Evolutionary conservation across 805 yeast genomes (phyloP).

Genomic region (Saccharomycopsis capsularis): DNA sequence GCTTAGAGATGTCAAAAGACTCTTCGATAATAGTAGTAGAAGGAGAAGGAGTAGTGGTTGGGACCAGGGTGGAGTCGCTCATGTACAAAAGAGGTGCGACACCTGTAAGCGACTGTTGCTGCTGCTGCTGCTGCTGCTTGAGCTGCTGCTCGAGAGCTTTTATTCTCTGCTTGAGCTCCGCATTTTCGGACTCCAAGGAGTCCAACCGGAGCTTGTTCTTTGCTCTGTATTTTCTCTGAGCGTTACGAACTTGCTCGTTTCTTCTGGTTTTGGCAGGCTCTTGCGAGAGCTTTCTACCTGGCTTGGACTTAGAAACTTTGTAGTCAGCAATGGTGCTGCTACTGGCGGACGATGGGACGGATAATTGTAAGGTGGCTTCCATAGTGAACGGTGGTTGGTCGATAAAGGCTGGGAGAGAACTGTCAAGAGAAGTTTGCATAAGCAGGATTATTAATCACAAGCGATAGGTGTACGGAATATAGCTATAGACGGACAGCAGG

Average conservation of each 20-base stretch:
- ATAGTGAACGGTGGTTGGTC: no score
- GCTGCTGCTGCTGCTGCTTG: not conserved
- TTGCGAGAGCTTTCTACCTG: conserved; percentile 76
- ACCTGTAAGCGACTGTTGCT: not conserved
- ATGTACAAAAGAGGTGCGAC: not conserved
- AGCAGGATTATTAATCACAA: no score
- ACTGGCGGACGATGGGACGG: not conserved
- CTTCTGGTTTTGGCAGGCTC: conserved; percentile 39
- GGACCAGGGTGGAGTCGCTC: not conserved
- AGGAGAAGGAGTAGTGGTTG: not conserved
- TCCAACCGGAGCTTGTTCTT: conserved; percentile 23
- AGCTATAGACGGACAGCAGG: no score
- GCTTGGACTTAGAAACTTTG: conserved; percentile 38
- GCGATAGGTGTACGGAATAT: no score
- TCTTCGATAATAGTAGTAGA: not conserved
- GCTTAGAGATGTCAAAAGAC: not conserved
- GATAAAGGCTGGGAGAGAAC: no score
- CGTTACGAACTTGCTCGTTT: conserved; percentile 11
- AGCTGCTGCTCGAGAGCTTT: not conserved
- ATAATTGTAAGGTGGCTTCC: conserved; percentile 76
- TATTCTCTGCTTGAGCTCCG: not conserved
- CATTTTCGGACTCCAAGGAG: conserved; percentile 1
- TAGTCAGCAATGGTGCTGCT: not conserved
- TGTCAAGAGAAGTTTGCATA: no score
- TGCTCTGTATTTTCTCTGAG: conserved; percentile 26